These are phyloP conservation scores for Acanthamoeba castellanii DNA, from an alignment of 208 protist genomes.

Conservation along the genomic window DNA sequence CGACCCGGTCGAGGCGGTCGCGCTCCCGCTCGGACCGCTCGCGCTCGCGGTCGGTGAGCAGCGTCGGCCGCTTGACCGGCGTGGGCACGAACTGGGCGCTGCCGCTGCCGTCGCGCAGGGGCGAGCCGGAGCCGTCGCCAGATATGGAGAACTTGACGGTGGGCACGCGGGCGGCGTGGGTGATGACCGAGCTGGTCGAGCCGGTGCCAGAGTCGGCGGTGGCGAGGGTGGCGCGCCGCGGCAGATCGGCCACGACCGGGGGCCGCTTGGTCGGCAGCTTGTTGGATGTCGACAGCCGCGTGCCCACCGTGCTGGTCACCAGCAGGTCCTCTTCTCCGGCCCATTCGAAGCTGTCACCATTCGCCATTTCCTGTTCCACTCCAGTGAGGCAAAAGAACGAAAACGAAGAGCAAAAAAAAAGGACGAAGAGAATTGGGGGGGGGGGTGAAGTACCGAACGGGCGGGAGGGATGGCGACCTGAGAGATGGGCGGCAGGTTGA, in stretches of 20 bases:
- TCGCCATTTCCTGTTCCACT: neutral
- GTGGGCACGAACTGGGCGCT: neutral
- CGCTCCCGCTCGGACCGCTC: neutral
- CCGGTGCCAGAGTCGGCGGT: neutral
- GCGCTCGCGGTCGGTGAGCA: neutral
- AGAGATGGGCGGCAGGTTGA: conserved; percentile 9
- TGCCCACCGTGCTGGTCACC: too few relatives aligned
- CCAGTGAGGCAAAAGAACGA: too few relatives aligned
- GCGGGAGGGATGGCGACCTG: neutral
- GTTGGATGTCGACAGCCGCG: neutral
- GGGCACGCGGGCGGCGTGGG: too few relatives aligned
- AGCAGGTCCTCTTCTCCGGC: neutral
- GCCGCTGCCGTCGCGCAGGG: neutral
- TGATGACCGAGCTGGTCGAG: neutral
- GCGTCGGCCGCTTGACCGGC: neutral
- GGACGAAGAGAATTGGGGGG: too few relatives aligned
- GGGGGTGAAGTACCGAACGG: neutral
- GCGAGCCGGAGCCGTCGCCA: neutral
- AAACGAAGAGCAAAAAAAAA: too few relatives aligned
- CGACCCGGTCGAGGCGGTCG: neutral
- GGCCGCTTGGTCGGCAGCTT: neutral
- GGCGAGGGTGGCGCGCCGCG: neutral
- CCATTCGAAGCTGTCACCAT: too few relatives aligned
- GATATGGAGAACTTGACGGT: neutral
- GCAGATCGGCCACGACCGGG: neutral